Conservation (phyloP, 169 alveolate genomes). For the Neospora caninum region DNA sequence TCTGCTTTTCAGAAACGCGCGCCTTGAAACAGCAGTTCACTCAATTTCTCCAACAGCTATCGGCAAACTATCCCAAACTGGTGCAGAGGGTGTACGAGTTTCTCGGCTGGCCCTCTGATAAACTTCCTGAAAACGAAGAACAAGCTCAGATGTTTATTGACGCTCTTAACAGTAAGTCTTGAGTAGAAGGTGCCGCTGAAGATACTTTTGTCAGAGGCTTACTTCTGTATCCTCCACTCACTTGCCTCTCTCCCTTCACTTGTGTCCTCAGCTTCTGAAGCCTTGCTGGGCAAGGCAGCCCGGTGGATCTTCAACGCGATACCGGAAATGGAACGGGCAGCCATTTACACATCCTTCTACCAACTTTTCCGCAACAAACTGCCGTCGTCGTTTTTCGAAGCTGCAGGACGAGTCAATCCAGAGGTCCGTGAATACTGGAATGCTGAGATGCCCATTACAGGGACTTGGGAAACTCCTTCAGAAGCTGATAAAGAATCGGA, state of each 20-base stretch:
- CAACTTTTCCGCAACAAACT: neutral
- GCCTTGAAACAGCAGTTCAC: neutral
- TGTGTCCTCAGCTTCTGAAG: neutral
- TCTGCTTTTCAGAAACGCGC: neutral
- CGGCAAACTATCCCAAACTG: neutral
- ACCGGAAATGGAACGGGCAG: neutral
- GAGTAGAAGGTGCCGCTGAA: neutral
- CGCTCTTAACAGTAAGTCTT: constrained; percentile 8
- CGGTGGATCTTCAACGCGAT: neutral
- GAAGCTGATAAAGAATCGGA: neutral
- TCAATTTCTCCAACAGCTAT: neutral
- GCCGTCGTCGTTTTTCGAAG: neutral
- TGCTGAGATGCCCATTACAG: neutral
- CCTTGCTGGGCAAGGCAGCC: neutral
- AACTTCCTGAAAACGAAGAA: neutral
- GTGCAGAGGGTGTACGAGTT: neutral
- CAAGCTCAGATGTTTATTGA: neutral
- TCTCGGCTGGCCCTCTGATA: neutral
- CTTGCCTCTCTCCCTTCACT: neutral
- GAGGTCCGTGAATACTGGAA: neutral
- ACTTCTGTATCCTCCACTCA: neutral
- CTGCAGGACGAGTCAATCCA: neutral
- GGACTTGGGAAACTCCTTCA: neutral
- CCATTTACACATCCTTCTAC: neutral
- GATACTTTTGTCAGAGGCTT: no score